These are phyloP conservation scores for Cajanus cajan DNA, from an alignment of 306 rosid species.

Conservation along the genomic window DNA sequence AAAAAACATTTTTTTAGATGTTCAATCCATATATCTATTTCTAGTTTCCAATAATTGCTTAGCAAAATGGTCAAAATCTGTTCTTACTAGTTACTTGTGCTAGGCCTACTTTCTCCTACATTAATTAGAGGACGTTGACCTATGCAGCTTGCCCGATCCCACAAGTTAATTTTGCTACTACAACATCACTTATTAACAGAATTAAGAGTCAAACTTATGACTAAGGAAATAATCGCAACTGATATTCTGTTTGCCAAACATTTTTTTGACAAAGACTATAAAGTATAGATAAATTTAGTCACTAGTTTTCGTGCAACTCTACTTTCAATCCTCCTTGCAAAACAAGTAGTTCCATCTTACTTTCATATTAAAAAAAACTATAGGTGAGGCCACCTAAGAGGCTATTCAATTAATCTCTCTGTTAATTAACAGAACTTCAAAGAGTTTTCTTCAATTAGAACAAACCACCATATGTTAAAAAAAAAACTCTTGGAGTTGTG, in stretches of 20 bases:
- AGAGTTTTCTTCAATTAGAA: slow-evolving; percentile 13
- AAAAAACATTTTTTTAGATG: not conserved
- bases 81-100: not conserved
- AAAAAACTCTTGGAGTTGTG: not conserved
- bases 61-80: not conserved
- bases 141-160: slow-evolving; percentile 21
- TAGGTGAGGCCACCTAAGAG: not conserved
- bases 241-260: not conserved
- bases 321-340: not conserved
- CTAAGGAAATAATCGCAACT: not conserved
- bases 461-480: not conserved
- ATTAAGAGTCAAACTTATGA: not conserved
- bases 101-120: slow-evolving; percentile 19
- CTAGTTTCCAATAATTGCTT: slow-evolving; percentile 4
- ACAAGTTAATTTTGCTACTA: slow-evolving; percentile 16
- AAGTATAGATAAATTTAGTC: not conserved
- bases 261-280: not conserved
- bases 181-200: slow-evolving; percentile 8
- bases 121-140: slow-evolving; percentile 35
- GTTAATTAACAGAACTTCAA: slow-evolving; percentile 14
- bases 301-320: not conserved
- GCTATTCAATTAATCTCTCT: not conserved
- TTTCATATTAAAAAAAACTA: not conserved
- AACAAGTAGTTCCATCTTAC: not conserved
- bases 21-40: not conserved